Conservation (phyloP, 352 stramenopile species). For the Globisporangium splendens region DNA sequence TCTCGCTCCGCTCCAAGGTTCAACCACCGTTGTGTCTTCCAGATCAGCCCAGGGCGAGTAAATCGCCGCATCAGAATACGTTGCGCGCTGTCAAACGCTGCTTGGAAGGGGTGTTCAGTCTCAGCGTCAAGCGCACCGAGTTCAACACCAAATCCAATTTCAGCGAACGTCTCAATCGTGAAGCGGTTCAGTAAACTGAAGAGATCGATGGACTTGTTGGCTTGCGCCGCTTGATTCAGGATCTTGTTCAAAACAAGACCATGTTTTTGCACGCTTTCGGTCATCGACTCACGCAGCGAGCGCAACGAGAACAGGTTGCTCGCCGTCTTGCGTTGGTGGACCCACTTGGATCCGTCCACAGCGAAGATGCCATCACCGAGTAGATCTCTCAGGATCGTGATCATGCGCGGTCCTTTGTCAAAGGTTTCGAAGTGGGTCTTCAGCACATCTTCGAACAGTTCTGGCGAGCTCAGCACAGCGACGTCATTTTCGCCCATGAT, state of each 20-base stretch:
- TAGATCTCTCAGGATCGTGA: slow-evolving; percentile 34
- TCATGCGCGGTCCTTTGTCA: slow-evolving; percentile 41
- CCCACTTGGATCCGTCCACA: slow-evolving; percentile 52
- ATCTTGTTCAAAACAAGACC: slow-evolving; percentile 18
- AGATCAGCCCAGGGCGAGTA: slow-evolving; percentile 29
- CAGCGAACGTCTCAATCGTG: slow-evolving; percentile 57
- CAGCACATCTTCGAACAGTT: slow-evolving; percentile 35
- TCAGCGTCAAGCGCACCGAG: slow-evolving; percentile 26
- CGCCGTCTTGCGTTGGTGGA: slow-evolving; percentile 67
- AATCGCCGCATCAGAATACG: slow-evolving; percentile 30
- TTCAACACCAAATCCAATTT: slow-evolving; percentile 59
- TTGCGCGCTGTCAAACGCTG: slow-evolving; percentile 40
- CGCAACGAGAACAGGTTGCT: slow-evolving; percentile 78
- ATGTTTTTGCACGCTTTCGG: slow-evolving; percentile 22
- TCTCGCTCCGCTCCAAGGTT: slow-evolving; percentile 30
- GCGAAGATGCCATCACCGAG: slow-evolving; percentile 67
- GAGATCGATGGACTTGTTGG: slow-evolving; percentile 26
- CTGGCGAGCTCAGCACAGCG: not conserved
- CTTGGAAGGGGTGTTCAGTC: slow-evolving; percentile 39
- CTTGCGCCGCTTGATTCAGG: slow-evolving; percentile 13
- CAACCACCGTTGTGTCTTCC: slow-evolving; percentile 37
- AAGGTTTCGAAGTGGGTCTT: slow-evolving; percentile 68
- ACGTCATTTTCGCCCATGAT: not conserved
- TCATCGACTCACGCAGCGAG: slow-evolving; percentile 33
- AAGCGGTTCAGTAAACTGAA: slow-evolving; percentile 36